A percentile compares a stretch with the other conserved stretches of the same genome.
phyloP scores from a whole-genome alignment of 2,329 filamentous ascomycete genomes.

The Cladophialophora psammophila region DNA sequence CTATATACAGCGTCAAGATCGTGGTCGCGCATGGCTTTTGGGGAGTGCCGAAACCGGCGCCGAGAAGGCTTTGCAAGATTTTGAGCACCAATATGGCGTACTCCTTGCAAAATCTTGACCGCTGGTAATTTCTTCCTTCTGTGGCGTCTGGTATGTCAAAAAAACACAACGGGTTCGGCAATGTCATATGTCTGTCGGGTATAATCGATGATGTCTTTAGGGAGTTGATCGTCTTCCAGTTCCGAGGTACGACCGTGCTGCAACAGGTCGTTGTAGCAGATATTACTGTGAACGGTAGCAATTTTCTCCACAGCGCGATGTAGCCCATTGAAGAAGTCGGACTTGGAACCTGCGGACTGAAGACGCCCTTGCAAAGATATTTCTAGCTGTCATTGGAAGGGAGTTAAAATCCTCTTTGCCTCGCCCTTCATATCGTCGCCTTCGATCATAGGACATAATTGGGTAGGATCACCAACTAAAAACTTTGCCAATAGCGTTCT shows the following conservation, averaged over 20 bases:
- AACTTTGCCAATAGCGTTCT: conserved; percentile 18
- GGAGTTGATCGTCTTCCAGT: conserved; percentile 2
- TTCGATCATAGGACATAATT: conserved; percentile 10
- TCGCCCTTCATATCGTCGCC: neutral
- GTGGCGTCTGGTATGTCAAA: conserved; percentile 6
- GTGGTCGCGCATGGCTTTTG: conserved; percentile 23
- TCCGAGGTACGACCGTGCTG: conserved; percentile 2
- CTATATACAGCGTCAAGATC: conserved; percentile 26
- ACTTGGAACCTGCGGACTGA: conserved; percentile 11
- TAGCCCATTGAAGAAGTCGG: conserved; percentile 23
- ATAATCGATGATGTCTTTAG: conserved; percentile 6
- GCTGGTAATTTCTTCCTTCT: neutral
- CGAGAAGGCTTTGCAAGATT: conserved; percentile 16
- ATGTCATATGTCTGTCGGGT: conserved; percentile 10
- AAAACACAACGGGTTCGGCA: conserved; percentile 17
- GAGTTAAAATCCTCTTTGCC: neutral
- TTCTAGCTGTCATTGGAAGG: conserved; percentile 8
- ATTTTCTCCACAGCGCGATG: conserved; percentile 25
- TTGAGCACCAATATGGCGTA: conserved; percentile 17
- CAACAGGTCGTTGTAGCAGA: conserved; percentile 14
- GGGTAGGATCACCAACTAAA: conserved; percentile 20
- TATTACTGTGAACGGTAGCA: conserved; percentile 21
- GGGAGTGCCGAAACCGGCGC: conserved; percentile 16
- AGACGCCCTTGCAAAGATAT: conserved; percentile 19
- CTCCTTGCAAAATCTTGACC: conserved; percentile 12